Evolutionary conservation across 169 alveolate genomes (phyloP).

Genomic region (Plasmodium yoelii): DNA sequence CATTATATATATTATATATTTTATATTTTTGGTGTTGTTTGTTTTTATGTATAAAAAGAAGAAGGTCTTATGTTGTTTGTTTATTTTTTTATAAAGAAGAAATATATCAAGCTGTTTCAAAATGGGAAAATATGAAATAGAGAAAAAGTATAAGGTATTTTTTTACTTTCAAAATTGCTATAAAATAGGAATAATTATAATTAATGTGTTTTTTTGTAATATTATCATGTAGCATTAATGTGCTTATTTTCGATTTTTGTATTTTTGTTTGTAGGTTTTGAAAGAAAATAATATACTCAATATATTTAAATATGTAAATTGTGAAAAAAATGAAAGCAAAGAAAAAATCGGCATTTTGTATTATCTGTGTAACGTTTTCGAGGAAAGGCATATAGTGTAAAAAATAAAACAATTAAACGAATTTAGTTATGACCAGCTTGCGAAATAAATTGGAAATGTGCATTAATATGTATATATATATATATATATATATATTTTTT

Average conservation of each 20-base stretch:
- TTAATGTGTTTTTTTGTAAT: no score
- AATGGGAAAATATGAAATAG: neutral
- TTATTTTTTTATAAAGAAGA: neutral
- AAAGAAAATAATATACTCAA: conserved; percentile 21
- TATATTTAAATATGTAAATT: conserved; percentile 28
- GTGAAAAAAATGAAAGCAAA: conserved; percentile 10
- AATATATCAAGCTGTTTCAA: neutral
- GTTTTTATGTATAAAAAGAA: no score
- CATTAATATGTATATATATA: neutral
- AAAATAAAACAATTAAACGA: neutral
- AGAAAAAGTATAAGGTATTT: neutral
- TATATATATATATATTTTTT: no score
- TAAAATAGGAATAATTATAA: no score
- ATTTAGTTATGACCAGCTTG: neutral
- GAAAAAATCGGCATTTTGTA: conserved; percentile 11
- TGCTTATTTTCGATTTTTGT: neutral
- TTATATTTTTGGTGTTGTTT: no score
- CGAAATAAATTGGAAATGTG: neutral
- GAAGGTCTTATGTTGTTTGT: no score
- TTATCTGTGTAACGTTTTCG: conserved; percentile 41
- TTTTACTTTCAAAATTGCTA: neutral
- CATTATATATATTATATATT: no score
- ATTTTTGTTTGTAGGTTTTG: conserved; percentile 17
- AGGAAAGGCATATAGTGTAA: conserved; percentile 46
- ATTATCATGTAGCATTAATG: no score